Evolutionary conservation across 139 green algal species (phyloP).

Genomic region (Volvox reticuliferus): DNA sequence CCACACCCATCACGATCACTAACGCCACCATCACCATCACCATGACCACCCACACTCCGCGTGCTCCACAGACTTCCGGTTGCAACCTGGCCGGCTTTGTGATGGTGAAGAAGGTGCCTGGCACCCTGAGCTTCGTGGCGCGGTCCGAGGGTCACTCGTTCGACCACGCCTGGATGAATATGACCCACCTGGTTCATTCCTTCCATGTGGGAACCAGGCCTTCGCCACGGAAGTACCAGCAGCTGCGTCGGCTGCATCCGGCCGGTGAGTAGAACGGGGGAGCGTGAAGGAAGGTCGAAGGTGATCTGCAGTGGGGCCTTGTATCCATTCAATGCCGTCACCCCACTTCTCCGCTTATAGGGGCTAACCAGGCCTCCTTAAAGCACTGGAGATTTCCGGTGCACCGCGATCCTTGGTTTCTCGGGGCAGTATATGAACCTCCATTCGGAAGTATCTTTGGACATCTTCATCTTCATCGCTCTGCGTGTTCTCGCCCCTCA

Average conservation of each 20-base stretch:
- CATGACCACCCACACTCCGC: neutral
- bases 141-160: slow-evolving; percentile 87
- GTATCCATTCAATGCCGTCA: too few relatives aligned
- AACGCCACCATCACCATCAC: neutral
- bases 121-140: slow-evolving; percentile 89
- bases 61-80: slow-evolving; percentile 50
- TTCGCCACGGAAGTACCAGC: slow-evolving; percentile 69
- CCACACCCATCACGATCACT: neutral
- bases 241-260: slow-evolving; percentile 79
- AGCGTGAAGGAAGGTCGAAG: neutral
- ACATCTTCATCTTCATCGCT: too few relatives aligned
- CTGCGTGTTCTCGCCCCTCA: too few relatives aligned
- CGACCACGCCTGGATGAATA: slow-evolving; percentile 89
- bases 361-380: too few relatives aligned
- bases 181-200: slow-evolving; percentile 79
- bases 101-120: slow-evolving; percentile 98
- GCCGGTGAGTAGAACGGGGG: slow-evolving; percentile 16
- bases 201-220: slow-evolving; percentile 86
- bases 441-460: too few relatives aligned
- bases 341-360: too few relatives aligned
- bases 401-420: too few relatives aligned
- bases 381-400: too few relatives aligned
- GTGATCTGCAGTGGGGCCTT: too few relatives aligned
- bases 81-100: slow-evolving; percentile 95
- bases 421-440: too few relatives aligned